Evolutionary conservation across 306 rosid species (phyloP), one percentile per base, ranked within the genome.

Genomic region (Citrullus amarus): DNA sequence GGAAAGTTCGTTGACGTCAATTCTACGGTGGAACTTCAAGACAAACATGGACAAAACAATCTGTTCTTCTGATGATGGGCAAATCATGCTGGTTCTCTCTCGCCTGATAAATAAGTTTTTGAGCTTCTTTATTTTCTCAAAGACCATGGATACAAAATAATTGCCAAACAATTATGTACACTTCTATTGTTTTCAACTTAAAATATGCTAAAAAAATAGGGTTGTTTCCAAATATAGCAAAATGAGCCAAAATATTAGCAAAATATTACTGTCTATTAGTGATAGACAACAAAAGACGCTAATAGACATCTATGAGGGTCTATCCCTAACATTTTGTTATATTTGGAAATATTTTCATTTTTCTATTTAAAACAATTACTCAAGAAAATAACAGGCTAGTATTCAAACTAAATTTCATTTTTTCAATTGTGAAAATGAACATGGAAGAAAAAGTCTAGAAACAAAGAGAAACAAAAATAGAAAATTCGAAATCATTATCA

Each of bases 1-100:
- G 83, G 94, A 90, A 53, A 87, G 80, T 69, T 88, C 96, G 68
- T 81, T 93, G 79, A 74, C 56, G 85, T 82, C 93, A 43, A 76
- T 89, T 76, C 84, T 93, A 54, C 87, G 97, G 83, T 93, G 98
- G 98, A 89, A 82, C 92, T 82, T 85, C 82, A 84, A 86, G 85
- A 73, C 84, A 57, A 76, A 86, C 80, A 90, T 88, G 96, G 88
- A 89, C 80, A 90, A 87, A 87, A 87, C 85, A 83, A 85, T 90
- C 55, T 89, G 91, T 79, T 93, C 93, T 77, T 87, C 96, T 51
- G 60, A 88, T 82, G 65, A 75, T 48, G 98, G 97, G 77, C 88
- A 91, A 88, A 87, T 90, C 75, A 79, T 88, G 81, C 89, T 93
- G 97, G 98, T 86, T 87, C 53, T 77, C 80, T 80, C 76, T 59